Evolutionary conservation across 2,329 filamentous ascomycete species (phyloP).

Genomic region (Dothistroma septosporum): DNA sequence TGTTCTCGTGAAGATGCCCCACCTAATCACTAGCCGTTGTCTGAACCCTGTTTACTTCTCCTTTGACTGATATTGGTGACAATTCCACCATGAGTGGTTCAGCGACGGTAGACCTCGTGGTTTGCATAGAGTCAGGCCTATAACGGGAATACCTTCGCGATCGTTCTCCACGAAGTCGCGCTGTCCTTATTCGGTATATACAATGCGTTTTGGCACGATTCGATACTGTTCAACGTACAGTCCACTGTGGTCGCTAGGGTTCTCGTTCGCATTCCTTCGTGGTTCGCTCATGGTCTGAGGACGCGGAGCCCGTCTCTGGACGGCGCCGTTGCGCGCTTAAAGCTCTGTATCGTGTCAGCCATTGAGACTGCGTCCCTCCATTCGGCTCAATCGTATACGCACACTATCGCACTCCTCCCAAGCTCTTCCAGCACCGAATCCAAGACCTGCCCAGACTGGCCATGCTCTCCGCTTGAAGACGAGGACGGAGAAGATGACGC

Average conservation of each 20-base stretch:
- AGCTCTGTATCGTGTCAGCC: slow-evolving; percentile 40
- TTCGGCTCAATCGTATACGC: slow-evolving; percentile 24
- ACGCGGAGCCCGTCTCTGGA: slow-evolving; percentile 48
- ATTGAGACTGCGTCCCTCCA: not conserved
- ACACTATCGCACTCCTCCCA: slow-evolving; percentile 96
- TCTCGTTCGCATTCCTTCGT: not conserved
- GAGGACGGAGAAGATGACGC: slow-evolving; percentile 96
- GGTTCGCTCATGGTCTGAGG: slow-evolving; percentile 37
- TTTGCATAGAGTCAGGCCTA: not conserved
- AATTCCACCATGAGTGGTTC: too few relatives aligned
- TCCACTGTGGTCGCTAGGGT: not conserved
- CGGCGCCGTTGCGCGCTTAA: slow-evolving; percentile 48
- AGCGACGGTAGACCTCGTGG: too few relatives aligned
- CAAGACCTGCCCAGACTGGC: slow-evolving; percentile 91
- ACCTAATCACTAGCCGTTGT: too few relatives aligned
- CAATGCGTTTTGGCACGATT: not conserved
- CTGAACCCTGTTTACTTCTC: too few relatives aligned
- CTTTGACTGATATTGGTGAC: too few relatives aligned
- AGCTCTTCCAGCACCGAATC: slow-evolving; percentile 91
- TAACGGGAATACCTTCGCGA: not conserved
- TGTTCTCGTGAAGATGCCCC: too few relatives aligned
- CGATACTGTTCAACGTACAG: not conserved
- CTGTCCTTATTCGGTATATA: not conserved
- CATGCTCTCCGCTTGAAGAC: slow-evolving; percentile 97
- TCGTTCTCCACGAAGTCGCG: not conserved